Base-by-base conservation (phyloP, 352 stramenopile species). In the Phytophthora citricola region DNA sequence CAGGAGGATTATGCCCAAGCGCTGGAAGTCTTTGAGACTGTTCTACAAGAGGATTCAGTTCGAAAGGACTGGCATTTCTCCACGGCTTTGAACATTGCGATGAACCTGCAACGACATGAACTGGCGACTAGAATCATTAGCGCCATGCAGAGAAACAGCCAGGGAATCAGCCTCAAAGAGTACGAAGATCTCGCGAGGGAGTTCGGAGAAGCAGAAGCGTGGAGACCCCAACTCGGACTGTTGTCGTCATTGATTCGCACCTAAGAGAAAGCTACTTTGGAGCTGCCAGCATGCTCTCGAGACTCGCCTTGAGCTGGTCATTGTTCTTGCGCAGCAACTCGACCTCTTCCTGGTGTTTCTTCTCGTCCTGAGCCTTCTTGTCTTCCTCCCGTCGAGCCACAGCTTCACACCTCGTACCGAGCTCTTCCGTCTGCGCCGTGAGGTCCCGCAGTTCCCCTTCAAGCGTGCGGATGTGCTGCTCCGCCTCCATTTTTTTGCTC, bases 401-500 rank as follows among this genome's bases (percentile, higher is more conserved):
- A 20, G 79, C 80, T 36, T 89, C 80, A 17, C 84, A 92, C 14
- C 76, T 74, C 45, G 75, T 87, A 14, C 69, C 66, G 11, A 91
- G 57, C 61, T 97, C 89, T 20, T 91, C 88, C 31, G 95, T 91
- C 58, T 96, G 86, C 20, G 66, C 49, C 26, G 79, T 71, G n/a
- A 98, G 74, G 39, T 97, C 90, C 31, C 85, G 81, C 17, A 88
- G 81, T 29, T 97, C 88, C 4, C 75, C 63, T 46, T 95, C 76
- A 5, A 98, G 65, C n/a, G 87, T 66, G 32, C 82, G 82, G 56
- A 97, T 94, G 32, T 88, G 86, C 39, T 90, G 79, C 61, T 96
- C 77, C 20, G 94, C 82, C 50, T 97, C 87, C 64, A 93, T 91
- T 66, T 97, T 86, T 88, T 58, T 98, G 93, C 76, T 98, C 90